Conservation (phyloP, 805 yeast genomes). For the Pichia heedii region DNA sequence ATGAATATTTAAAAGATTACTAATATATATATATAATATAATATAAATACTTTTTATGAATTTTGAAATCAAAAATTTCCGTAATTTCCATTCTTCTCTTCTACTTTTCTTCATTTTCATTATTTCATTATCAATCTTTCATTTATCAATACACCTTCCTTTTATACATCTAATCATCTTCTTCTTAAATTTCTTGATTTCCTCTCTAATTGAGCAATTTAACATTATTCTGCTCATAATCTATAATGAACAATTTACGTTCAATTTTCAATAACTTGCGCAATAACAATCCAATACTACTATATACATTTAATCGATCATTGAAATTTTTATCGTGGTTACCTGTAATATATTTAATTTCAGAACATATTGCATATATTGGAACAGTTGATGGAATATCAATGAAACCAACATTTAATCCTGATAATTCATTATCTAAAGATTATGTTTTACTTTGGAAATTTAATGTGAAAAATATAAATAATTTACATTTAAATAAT, state of each 20-base stretch:
- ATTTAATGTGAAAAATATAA: conserved; percentile 40
- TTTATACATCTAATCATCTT: too few relatives aligned
- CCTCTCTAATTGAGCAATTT: too few relatives aligned
- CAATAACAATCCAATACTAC: conserved; percentile 11
- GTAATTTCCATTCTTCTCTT: too few relatives aligned
- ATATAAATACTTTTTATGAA: too few relatives aligned
- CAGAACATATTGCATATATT: conserved; percentile 64
- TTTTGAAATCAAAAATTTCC: too few relatives aligned
- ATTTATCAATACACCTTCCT: too few relatives aligned
- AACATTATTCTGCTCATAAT: too few relatives aligned
- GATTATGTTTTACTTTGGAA: conserved; percentile 69
- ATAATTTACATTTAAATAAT: conserved; percentile 50
- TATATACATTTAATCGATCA: conserved; percentile 24
- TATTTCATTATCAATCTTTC: too few relatives aligned
- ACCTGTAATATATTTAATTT: conserved; percentile 63
- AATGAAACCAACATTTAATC: conserved; percentile 84
- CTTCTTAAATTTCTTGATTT: too few relatives aligned
- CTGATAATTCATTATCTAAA: conserved; percentile 29
- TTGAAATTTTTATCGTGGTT: conserved; percentile 55
- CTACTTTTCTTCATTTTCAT: too few relatives aligned
- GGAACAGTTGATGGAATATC: conserved; percentile 72
- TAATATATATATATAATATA: too few relatives aligned
- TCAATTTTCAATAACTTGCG: not conserved
- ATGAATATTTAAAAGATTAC: too few relatives aligned
- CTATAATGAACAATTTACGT: not conserved